Evolutionary conservation across 1,139 yeast species (phyloP).

Genomic region (Magnusiomyces magnusii): DNA sequence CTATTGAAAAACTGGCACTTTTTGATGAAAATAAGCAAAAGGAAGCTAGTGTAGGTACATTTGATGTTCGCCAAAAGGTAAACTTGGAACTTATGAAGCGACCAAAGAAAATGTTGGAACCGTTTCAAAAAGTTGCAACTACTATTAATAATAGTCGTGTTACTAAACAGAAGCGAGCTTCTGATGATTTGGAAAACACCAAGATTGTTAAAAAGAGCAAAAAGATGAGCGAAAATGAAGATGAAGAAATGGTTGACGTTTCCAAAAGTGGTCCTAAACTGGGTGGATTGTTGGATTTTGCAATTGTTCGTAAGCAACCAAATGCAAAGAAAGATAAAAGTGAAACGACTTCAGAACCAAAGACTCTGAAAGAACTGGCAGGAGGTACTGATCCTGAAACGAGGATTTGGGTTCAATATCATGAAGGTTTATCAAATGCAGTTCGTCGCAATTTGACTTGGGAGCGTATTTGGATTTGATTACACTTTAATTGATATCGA

Average conservation of each 20-base stretch:
- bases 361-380: slow-evolving; percentile 15
- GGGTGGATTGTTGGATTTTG: slow-evolving; percentile 3
- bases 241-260: not conserved
- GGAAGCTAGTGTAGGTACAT: slow-evolving; percentile 27
- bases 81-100: slow-evolving; percentile 19
- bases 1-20: slow-evolving; percentile 30
- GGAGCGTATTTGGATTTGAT: slow-evolving; percentile 52
- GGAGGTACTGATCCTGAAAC: slow-evolving; percentile 5
- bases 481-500: too few relatives aligned
- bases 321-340: slow-evolving; percentile 14
- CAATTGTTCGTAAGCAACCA: not conserved
- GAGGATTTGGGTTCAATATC: slow-evolving; percentile 79
- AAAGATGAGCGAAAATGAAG: not conserved
- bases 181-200: not conserved
- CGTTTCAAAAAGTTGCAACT: not conserved
- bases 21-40: slow-evolving; percentile 24
- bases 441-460: slow-evolving; percentile 81
- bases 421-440: slow-evolving; percentile 93
- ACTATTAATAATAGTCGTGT: not conserved
- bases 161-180: not conserved
- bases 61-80: slow-evolving; percentile 25
- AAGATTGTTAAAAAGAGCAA: not conserved
- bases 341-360: slow-evolving; percentile 18
- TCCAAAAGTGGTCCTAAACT: not conserved
- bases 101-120: not conserved